phyloP scores from a whole-genome alignment of 2,329 filamentous ascomycete genomes.

The Hypocreales sp. region DNA sequence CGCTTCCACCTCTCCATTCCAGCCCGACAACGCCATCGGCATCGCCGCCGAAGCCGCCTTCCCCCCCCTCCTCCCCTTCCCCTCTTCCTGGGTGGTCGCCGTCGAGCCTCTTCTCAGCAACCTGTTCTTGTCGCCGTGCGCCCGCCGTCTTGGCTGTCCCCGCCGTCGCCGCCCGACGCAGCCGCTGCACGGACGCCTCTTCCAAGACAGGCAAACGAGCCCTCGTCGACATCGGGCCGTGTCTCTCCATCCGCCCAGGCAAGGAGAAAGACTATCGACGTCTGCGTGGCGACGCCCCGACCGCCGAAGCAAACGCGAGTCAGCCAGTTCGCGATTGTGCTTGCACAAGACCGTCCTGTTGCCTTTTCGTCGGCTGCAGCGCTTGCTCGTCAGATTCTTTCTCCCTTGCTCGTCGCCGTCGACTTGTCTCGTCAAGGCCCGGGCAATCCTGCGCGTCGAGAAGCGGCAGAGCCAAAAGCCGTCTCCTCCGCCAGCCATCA shows the following conservation, averaged over 20 bases:
- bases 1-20: conserved; percentile 10
- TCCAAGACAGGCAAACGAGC: too few species aligned
- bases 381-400: too few species aligned
- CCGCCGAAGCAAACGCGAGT: conserved; percentile 1
- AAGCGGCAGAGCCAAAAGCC: too few species aligned
- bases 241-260: too few species aligned
- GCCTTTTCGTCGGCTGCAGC: not conserved
- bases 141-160: too few species aligned
- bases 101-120: conserved; percentile 3
- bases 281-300: not conserved
- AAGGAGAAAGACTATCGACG: not conserved
- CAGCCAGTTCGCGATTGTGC: not conserved
- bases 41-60: conserved; percentile 11
- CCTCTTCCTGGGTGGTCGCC: conserved; percentile 6
- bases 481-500: too few species aligned
- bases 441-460: too few species aligned
- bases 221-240: too few species aligned
- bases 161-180: too few species aligned
- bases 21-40: conserved; percentile 12
- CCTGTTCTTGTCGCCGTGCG: too few species aligned
- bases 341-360: not conserved
- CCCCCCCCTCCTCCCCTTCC: conserved; percentile 6
- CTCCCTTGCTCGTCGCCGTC: not conserved
- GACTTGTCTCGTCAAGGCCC: too few species aligned
- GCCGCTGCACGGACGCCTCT: too few species aligned